Evolutionary conservation across 768 basidiomycete genomes (phyloP), one percentile per base, ranked within the genome.

Genomic region (Naganishia antarctica): DNA sequence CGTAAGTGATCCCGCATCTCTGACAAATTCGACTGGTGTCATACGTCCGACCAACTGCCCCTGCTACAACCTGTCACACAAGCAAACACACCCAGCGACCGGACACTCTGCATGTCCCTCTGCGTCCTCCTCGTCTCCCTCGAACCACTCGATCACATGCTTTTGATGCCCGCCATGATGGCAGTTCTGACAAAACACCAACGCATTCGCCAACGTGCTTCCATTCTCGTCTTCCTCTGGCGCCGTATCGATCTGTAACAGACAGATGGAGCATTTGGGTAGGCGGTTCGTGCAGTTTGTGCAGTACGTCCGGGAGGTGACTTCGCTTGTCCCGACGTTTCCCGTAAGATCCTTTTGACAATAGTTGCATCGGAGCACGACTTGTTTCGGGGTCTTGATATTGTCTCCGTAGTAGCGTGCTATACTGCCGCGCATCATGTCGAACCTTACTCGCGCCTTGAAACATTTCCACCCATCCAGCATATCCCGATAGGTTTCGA

Each of bases 121-220:
- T 8, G 67, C 71, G n/a, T 74, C 70, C 11, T 73, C 64, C 12
- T 68, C 70, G 15, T 50, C 40, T 29, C 76, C 76, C 29, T 73
- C 66, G 68, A 77, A 77, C 76, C 76, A 77, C n/a, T 71, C 67
- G 25, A 77, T 51, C 26, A 77, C 72, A 59, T 77, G 76, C 43
- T 59, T 66, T 4, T 75, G 72, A 59, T 77, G 76, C 25, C 73
- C 66, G 25, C 66, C 66, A 29, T 67, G 66, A 58, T 67, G 66
- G 46, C 66, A 67, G 40, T 61, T 67, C 29, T 67, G 66, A 25
- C 66, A 67, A 37, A 67, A 67, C 12, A 60, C 49, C 29, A 67
- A 34, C 11, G 61, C 60, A 16, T 43, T 43, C 3, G 50, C 61
- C 18, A 61, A n/a, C 29, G 41, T 51, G 18, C 46, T 61, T 59